phyloP scores from a whole-genome alignment of 169 alveolate genomes.

The Eimeria acervulina region DNA sequence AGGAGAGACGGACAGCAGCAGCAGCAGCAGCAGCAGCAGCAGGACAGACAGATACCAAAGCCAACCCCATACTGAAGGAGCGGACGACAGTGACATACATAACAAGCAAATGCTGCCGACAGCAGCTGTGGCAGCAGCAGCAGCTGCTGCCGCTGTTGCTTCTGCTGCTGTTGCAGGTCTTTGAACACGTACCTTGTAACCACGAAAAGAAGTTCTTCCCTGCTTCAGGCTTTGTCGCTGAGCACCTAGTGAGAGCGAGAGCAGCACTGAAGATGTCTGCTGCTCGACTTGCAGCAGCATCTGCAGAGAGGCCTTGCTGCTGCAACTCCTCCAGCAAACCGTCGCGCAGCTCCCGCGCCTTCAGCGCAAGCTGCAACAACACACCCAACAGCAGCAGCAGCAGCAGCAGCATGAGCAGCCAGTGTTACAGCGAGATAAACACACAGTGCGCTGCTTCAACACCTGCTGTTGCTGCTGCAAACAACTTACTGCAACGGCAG shows the following conservation, averaged over 20 bases:
- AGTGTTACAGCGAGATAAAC: neutral
- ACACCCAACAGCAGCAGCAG: neutral
- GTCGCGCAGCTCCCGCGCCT: conserved; percentile 57
- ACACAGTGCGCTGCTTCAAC: neutral
- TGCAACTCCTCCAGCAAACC: conserved; percentile 38
- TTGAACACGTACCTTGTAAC: conserved; percentile 28
- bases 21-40: conserved; percentile 11
- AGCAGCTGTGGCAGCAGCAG: conserved; percentile 10
- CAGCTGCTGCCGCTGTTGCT: neutral
- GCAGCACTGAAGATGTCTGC: conserved; percentile 53
- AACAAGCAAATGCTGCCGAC: too few relatives aligned
- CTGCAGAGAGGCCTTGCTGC: conserved; percentile 39
- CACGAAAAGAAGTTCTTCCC: conserved; percentile 27
- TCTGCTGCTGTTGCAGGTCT: neutral
- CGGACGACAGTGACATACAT: too few relatives aligned
- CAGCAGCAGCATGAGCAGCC: neutral
- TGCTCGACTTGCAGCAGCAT: conserved; percentile 48
- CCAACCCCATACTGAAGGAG: too few relatives aligned
- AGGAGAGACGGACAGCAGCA: too few relatives aligned
- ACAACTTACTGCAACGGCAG: conserved; percentile 25
- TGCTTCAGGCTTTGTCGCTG: neutral
- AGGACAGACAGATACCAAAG: neutral
- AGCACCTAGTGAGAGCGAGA: neutral
- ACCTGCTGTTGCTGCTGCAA: neutral
- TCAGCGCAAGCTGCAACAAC: conserved; percentile 51